Percentiles rank a stretch among this genome's conserved stretches.
Conservation (phyloP, 495 filamentous ascomycete species). For the Penicillium antarcticum region DNA sequence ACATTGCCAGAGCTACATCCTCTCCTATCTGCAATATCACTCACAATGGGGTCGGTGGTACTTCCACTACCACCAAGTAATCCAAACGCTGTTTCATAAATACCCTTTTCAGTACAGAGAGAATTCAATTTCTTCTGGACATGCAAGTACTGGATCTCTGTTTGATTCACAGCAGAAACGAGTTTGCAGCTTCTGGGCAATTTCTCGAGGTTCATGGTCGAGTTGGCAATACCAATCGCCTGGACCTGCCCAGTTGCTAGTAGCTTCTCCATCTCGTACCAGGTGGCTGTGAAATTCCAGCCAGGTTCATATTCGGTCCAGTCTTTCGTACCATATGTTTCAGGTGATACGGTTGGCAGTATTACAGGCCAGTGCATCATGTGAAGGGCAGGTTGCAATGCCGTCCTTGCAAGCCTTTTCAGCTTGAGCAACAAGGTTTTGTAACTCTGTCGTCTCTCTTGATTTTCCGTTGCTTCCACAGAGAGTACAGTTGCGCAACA, state of each 20-base stretch:
- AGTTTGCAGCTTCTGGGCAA: slow-evolving; percentile 46
- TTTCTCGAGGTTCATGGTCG: slow-evolving; percentile 38
- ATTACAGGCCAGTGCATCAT: slow-evolving; percentile 64
- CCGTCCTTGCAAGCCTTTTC: slow-evolving; percentile 82
- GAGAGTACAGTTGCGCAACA: slow-evolving; percentile 56
- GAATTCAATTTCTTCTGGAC: slow-evolving; percentile 54
- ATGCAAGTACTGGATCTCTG: slow-evolving; percentile 54
- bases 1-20: slow-evolving; percentile 56
- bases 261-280: slow-evolving; percentile 54
- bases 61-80: slow-evolving; percentile 51
- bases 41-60: slow-evolving; percentile 51
- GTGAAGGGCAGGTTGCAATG: slow-evolving; percentile 60
- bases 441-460: slow-evolving; percentile 64
- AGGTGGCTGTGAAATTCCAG: slow-evolving; percentile 43
- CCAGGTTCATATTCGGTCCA: slow-evolving; percentile 40
- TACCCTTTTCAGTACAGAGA: slow-evolving; percentile 47
- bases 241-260: slow-evolving; percentile 52
- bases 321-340: slow-evolving; percentile 31
- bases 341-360: slow-evolving; percentile 46
- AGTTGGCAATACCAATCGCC: slow-evolving; percentile 57
- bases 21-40: slow-evolving; percentile 48
- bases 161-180: slow-evolving; percentile 59
- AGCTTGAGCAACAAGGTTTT: slow-evolving; percentile 67
- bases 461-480: slow-evolving; percentile 59
- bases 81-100: slow-evolving; percentile 63